phyloP scores from a whole-genome alignment of 164 flowering plant species.

The Houttuynia cordata region DNA sequence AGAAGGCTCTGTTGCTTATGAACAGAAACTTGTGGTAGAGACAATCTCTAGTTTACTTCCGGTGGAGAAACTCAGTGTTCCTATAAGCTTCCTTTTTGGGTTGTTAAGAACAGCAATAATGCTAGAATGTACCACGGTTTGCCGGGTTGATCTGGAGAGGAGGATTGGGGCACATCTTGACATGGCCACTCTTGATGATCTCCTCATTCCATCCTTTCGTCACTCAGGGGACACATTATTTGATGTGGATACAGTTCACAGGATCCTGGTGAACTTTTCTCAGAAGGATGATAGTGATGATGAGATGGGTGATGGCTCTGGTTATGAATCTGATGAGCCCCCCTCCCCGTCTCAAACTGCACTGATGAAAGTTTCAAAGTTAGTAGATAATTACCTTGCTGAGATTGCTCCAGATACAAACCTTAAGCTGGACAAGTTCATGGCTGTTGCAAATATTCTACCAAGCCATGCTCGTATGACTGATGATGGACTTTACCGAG shows the following conservation, averaged over 20 bases:
- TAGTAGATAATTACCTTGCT: conserved; percentile 77
- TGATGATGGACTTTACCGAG: conserved; percentile 80
- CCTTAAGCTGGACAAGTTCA: conserved; percentile 64
- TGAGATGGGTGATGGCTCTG: conserved; percentile 50
- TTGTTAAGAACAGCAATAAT: conserved; percentile 57
- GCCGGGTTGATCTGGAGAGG: conserved; percentile 72
- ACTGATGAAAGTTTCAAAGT: conserved; percentile 51
- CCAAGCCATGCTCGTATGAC: conserved; percentile 63
- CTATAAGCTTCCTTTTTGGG: conserved; percentile 66
- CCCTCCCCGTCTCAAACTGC: conserved; percentile 66
- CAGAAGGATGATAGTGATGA: conserved; percentile 77
- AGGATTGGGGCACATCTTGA: conserved; percentile 76
- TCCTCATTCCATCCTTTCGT: conserved; percentile 66
- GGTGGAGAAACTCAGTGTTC: conserved; percentile 49
- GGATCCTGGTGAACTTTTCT: conserved; percentile 66
- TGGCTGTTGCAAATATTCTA: conserved; percentile 63
- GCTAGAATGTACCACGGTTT: conserved; percentile 49
- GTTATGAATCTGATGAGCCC: conserved; percentile 56
- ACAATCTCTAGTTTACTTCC: conserved; percentile 68
- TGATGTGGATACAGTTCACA: conserved; percentile 74
- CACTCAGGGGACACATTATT: conserved; percentile 63
- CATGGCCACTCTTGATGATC: conserved; percentile 70
- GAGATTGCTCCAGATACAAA: conserved; percentile 92
- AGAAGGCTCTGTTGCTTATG: conserved; percentile 26
- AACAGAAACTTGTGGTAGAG: conserved; percentile 56